Evolutionary conservation across 1,284 basidiomycete species (phyloP).

Genomic region (Termitomyces sp.): DNA sequence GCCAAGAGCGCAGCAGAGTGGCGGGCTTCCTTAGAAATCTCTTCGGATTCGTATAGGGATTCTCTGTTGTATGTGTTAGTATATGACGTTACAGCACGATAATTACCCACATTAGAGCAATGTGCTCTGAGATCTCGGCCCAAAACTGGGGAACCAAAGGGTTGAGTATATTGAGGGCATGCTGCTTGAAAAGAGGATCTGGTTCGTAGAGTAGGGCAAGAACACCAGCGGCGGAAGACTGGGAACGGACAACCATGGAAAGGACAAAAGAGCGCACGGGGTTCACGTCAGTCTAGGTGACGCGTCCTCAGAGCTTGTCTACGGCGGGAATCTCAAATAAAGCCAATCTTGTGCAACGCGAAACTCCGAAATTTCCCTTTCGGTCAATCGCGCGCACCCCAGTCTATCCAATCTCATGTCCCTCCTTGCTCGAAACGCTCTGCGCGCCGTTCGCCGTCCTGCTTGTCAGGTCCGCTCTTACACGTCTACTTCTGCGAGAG

Average conservation of each 20-base stretch:
- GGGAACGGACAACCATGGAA: slow-evolving; percentile 57
- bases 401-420: slow-evolving; percentile 41
- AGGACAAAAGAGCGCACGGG: slow-evolving; percentile 16
- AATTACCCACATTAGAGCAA: slow-evolving; percentile 75
- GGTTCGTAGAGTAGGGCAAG: slow-evolving; percentile 87
- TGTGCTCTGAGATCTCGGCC: slow-evolving; percentile 95
- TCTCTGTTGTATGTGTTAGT: slow-evolving; percentile 52
- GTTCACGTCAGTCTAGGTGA: slow-evolving; percentile 27
- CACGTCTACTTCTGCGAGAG: slow-evolving; percentile 23
- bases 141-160: slow-evolving; percentile 89
- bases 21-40: slow-evolving; percentile 67
- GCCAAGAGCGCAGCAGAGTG: slow-evolving; percentile 84
- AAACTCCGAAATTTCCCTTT: slow-evolving; percentile 30
- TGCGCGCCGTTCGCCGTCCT: slow-evolving; percentile 42
- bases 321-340: slow-evolving; percentile 23
- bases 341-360: slow-evolving; percentile 21
- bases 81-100: slow-evolving; percentile 10
- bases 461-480: slow-evolving; percentile 29
- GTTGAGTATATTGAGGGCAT: slow-evolving; percentile 82
- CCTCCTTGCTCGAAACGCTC: slow-evolving; percentile 42
- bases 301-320: slow-evolving; percentile 34
- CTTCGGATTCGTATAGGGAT: slow-evolving; percentile 79
- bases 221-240: slow-evolving; percentile 83
- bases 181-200: slow-evolving; percentile 80
- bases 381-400: slow-evolving; percentile 16